Base-by-base conservation (phyloP, 129 eudicot species). In the carrot (Daucus carota) region DNA sequence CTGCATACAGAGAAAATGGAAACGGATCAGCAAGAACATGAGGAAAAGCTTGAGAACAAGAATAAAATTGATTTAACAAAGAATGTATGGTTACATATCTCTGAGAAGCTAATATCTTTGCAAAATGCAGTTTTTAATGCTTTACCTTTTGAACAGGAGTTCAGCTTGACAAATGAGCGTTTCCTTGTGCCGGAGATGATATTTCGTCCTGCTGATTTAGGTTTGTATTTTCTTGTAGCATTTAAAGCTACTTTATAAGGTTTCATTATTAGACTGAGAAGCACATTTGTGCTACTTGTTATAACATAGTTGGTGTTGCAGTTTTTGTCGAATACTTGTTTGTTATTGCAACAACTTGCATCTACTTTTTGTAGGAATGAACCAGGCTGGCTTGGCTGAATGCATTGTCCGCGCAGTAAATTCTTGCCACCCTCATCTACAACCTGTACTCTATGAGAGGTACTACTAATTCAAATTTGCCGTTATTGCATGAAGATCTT, bases 151-250 rank as follows among this genome's bases (percentile, higher is more conserved):
- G 65, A 33, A 74, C 90, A 94, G 98, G 97, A 94, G 84, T 89
- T 94, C 78, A 87, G 86, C 83, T 87, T 94, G 92, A 87, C 96
- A 68, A 94, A 94, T 85, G 98, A 94, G 85, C 93, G 98, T 43
- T 93, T 94, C 81, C 93, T 94, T 94, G 98, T 94, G 29, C 98
- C 98, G 11, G 98, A 94, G 84, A 94, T 94, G 98, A 87, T 94
- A 50, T 94, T 94, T 29, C 96, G 93, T 42, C 98, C 98, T 22
- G 97, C 98, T 87, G 98, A 94, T 87, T 84, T 94, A 68, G 98
- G 97, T 94, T 22, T n/a, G 85, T 81, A 72, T 57, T 18, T 5
- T 8, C 73, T 50, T 78, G 24, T 73, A 78, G 67, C 78, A 22
- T 65, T 78, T 54, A 22, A 68, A n/a, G 28, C 60, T 1, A n/a